Evolutionary conservation across 2,329 filamentous ascomycete genomes (phyloP), one percentile per base, ranked within the genome.

Genomic region (Fusarium sp.): DNA sequence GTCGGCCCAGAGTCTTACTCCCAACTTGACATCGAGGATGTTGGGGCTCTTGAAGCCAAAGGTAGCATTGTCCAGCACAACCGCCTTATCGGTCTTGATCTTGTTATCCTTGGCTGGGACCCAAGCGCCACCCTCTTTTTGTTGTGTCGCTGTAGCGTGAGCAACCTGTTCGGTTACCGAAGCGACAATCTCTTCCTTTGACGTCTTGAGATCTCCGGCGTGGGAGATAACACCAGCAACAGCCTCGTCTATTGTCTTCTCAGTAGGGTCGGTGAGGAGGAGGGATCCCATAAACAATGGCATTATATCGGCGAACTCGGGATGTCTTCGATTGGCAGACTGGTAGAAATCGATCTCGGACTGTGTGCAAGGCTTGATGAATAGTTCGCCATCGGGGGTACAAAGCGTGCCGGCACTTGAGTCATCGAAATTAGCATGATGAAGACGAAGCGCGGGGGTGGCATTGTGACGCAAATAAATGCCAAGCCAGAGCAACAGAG

Each of bases 311-410:
- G 91, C 89, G 78, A 98, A 94, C 5, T 92, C 90, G 36, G 91
- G 90, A 80, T 97, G 92, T 28, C 87, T 83, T 39, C 88, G 83
- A 58, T 83, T 82, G 35, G 91, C 91, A 44, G 90, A 90, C 81
- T 98, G 90, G 86, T 99, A 99, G 83, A 99, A 99, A 50, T 91
- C 88, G 77, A 98, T 90, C 84, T 99, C 96, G 73, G 91, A 88
- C 72, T 90, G 85, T 1, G 94, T 97, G 82, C 96, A 98, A 24
- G 96, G 96, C 84, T 99, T 99, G 80, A 98, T 94, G 81, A 99
- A 93, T 39, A 98, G 87, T 73, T 93, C 90, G 80, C 96, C 96
- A 60, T 94, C 91, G 63, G 89, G 87, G 79, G 97, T 94, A 80
- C 92, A 95, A 78, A 97, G 90, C 53, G 97, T 96, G 74, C 96